Conservation (phyloP, 768 basidiomycete genomes). For the Exsudoporus frostii region DNA sequence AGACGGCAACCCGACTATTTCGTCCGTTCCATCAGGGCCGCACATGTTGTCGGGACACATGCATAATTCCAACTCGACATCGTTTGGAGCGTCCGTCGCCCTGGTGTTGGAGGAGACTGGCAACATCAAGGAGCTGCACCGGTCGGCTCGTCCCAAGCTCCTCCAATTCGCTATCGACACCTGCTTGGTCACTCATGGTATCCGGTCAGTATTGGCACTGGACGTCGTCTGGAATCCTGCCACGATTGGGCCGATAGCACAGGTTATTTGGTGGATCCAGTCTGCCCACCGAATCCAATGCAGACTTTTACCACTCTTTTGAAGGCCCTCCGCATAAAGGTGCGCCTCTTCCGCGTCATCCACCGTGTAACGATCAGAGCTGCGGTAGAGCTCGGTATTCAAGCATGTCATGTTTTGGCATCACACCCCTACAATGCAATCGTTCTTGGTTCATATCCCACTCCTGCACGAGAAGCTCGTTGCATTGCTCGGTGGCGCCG, state of each 20-base stretch:
- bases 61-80: not conserved
- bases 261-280: constrained; percentile 53
- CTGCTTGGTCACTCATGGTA: constrained; percentile 39
- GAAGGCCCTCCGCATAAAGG: constrained; percentile 36
- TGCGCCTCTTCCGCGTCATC: constrained; percentile 17
- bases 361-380: not conserved
- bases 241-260: constrained; percentile 1
- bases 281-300: constrained; percentile 34
- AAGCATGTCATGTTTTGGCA: constrained; percentile 41
- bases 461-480: constrained; percentile 14
- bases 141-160: constrained; percentile 10
- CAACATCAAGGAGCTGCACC: constrained; percentile 6
- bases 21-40: not conserved
- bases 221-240: not conserved
- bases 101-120: constrained; percentile 16
- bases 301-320: constrained; percentile 37
- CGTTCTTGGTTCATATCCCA: constrained; percentile 50
- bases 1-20: not conserved
- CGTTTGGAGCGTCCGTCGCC: constrained; percentile 18
- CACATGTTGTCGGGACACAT: constrained; percentile 3
- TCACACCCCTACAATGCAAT: constrained; percentile 46
- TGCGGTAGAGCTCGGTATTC: constrained; percentile 32
- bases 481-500: not conserved
- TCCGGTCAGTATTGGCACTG: constrained; percentile 38
- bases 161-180: constrained; percentile 39